Evolutionary conservation across 805 yeast species (phyloP).

Genomic region (Kodamaea leandrae): DNA sequence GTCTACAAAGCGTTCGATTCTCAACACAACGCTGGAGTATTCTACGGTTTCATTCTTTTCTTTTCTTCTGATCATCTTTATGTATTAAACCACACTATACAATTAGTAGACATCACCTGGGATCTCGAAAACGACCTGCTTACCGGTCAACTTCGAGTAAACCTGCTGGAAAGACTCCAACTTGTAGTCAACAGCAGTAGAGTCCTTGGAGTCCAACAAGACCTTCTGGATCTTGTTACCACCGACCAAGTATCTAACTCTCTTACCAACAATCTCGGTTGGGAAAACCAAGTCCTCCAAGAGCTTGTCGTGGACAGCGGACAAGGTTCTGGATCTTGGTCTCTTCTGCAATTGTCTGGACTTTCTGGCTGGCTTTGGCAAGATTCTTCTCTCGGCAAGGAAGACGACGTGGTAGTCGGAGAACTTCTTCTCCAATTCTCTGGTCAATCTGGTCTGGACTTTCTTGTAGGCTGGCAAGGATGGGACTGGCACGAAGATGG

Average conservation of each 20-base stretch:
- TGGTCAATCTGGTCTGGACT: conserved; percentile 95
- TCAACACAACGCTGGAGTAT: neutral
- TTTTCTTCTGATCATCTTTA: neutral
- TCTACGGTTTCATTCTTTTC: neutral
- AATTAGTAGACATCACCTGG: conserved; percentile 46
- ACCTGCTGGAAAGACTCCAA: conserved; percentile 98
- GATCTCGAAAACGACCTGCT: conserved; percentile 98
- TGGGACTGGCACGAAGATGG: conserved; percentile 97
- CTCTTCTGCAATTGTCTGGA: conserved; percentile 96
- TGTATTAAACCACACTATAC: conserved; percentile 9
- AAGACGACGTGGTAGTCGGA: conserved; percentile 99
- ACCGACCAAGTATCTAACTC: conserved; percentile 98
- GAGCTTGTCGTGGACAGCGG: conserved; percentile 97
- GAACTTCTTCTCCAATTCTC: conserved; percentile 99
- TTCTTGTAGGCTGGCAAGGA: conserved; percentile 89
- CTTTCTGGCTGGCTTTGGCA: conserved; percentile 97
- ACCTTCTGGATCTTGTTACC: conserved; percentile 98
- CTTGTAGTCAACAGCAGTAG: conserved; percentile 95
- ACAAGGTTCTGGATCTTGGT: conserved; percentile 99
- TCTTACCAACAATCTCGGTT: conserved; percentile 98
- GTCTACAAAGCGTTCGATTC: no score
- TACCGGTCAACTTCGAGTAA: conserved; percentile 98
- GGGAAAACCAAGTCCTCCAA: conserved; percentile 99
- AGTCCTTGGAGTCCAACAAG: conserved; percentile 96
- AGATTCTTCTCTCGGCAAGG: conserved; percentile 99